These are phyloP conservation scores for Monosporascus sp. DNA, from an alignment of 2,329 filamentous ascomycete genomes.

Conservation along the genomic window DNA sequence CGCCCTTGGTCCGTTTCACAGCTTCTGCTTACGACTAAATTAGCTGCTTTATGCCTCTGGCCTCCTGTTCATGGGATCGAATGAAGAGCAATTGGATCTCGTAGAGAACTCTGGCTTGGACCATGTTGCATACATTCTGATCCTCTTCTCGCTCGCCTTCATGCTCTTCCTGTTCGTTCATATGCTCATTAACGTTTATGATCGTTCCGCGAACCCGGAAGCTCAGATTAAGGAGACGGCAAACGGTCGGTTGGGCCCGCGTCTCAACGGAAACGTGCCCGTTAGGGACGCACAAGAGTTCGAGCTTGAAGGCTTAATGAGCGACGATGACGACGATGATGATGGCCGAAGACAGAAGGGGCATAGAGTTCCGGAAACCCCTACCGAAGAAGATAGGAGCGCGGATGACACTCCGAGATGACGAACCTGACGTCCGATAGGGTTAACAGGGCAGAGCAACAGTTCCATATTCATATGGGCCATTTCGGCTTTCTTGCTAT, in stretches of 20 bases:
- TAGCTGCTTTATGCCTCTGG: constrained; percentile 87
- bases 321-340: constrained; percentile 78
- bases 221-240: constrained; percentile 30
- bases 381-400: background rate
- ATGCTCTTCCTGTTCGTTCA: constrained; percentile 87
- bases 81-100: constrained; percentile 89
- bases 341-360: constrained; percentile 30
- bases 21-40: constrained; percentile 13
- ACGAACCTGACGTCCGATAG: background rate
- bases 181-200: constrained; percentile 80
- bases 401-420: background rate
- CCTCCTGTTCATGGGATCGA: constrained; percentile 96
- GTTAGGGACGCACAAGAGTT: constrained; percentile 84
- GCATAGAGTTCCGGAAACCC: background rate
- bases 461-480: too few species aligned
- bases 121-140: constrained; percentile 87
- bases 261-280: constrained; percentile 24
- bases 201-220: constrained; percentile 46
- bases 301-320: constrained; percentile 85
- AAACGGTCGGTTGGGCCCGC: constrained; percentile 34
- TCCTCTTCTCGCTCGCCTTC: constrained; percentile 86
- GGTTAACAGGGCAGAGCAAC: too few species aligned
- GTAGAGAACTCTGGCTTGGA: constrained; percentile 71
- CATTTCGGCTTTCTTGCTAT: background rate
- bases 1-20: background rate